These are phyloP conservation scores for Penicillium longicatenatum DNA, from an alignment of 495 filamentous ascomycete species.

Conservation along the genomic window DNA sequence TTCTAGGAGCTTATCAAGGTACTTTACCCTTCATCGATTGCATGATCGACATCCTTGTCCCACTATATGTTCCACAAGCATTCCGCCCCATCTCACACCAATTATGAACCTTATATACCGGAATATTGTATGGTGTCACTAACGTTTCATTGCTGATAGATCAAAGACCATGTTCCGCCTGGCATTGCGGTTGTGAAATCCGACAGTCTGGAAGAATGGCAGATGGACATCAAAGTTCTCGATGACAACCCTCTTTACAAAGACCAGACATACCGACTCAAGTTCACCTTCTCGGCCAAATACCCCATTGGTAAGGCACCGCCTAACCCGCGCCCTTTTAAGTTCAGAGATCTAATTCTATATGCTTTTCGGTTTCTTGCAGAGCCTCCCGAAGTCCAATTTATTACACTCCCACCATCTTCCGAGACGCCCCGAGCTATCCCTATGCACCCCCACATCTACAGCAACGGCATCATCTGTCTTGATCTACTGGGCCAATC, in stretches of 20 bases:
- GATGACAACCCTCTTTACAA: conserved; percentile 90
- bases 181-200: conserved; percentile 81
- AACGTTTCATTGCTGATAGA: conserved; percentile 24
- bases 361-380: not conserved
- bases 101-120: not conserved
- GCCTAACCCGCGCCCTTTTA: not conserved
- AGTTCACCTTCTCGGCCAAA: conserved; percentile 77
- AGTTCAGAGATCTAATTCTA: not conserved
- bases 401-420: conserved; percentile 55
- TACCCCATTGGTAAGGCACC: conserved; percentile 81
- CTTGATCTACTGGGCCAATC: conserved; percentile 85
- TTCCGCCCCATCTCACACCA: not conserved
- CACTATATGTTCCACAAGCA: not conserved
- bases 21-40: not conserved
- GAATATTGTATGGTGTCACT: not conserved
- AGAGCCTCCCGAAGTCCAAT: conserved; percentile 94
- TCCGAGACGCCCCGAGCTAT: conserved; percentile 64
- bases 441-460: conserved; percentile 96
- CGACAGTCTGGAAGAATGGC: conserved; percentile 86
- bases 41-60: not conserved
- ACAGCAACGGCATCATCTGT: conserved; percentile 97
- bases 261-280: conserved; percentile 78
- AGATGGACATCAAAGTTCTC: conserved; percentile 87
- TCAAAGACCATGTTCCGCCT: conserved; percentile 53
- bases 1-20: conserved; percentile 7